A percentile compares a stretch with the other conserved stretches of the same genome.
Evolutionary conservation across 306 rosid species (phyloP).

Genomic region (Clitoria ternatea): DNA sequence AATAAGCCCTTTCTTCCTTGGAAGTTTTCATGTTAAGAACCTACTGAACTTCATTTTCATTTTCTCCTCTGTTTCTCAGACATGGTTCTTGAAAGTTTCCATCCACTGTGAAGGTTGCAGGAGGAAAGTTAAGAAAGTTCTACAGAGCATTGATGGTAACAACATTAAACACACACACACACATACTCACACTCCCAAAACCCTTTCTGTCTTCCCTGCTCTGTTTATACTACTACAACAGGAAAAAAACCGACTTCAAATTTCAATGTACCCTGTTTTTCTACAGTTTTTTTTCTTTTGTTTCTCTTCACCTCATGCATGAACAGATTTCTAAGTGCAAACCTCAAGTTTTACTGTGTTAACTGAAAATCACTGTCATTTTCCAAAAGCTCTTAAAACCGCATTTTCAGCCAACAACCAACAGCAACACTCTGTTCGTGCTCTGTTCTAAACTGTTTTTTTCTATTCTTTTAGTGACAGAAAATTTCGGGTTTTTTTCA

Average conservation of each 20-base stretch:
- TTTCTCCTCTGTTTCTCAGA: conserved; percentile 22
- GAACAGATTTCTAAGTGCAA: not conserved
- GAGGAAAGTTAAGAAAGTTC: conserved; percentile 77
- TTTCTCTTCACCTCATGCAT: conserved; percentile 22
- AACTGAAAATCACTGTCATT: not conserved
- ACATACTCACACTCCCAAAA: no score
- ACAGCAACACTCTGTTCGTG: not conserved
- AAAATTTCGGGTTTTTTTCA: not conserved
- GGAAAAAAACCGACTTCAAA: conserved; percentile 19
- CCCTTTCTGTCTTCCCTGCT: not conserved
- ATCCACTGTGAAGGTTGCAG: conserved; percentile 93
- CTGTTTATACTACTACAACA: not conserved
- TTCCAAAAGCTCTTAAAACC: not conserved
- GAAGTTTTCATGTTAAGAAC: not conserved
- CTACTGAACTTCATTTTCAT: not conserved
- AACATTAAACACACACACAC: not conserved
- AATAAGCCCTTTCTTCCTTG: no score
- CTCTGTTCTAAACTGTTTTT: not conserved
- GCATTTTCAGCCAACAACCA: not conserved
- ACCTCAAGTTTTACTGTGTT: not conserved
- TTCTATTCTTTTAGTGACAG: not conserved
- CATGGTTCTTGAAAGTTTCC: conserved; percentile 47
- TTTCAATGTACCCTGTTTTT: not conserved
- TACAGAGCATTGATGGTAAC: conserved; percentile 76
- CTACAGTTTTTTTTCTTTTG: not conserved